Base-by-base conservation (phyloP, 1,284 basidiomycete genomes). In the Fomitopsis schrenkii region DNA sequence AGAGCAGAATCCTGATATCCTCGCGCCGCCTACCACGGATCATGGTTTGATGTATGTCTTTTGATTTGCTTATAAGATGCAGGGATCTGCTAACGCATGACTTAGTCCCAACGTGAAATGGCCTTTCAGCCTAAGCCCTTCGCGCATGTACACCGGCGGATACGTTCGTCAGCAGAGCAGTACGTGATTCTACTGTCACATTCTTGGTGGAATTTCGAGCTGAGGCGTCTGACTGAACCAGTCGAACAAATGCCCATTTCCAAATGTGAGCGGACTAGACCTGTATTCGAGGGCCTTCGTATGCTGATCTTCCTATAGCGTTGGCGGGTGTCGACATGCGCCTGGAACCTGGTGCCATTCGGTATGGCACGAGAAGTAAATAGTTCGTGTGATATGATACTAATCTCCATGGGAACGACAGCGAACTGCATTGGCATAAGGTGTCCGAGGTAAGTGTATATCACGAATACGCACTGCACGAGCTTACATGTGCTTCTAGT, bases 381-480 rank as follows among this genome's bases (percentile, higher is more conserved):
- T 6, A 1, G 9, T 40, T 10, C 12, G 3, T 14, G 38, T 10
- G 38, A 8, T 40, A 10, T 40, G 12, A 15, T 15, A 15, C 38
- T 40, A 14, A 40, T 52, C 28, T 30, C 41, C 10, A 26, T 28
- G 59, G 28, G 6, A 10, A 4, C 2, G 17, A 26, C 45, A 87
- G 87, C 22, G 88, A 91, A 69, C 77, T 91, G 9, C 88, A 90
- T 68, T 90, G 88, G 88, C 88, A 91, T 70, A 82, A 77, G 62
- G 85, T 82, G 5, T 75, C 82, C 46, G 89, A 91, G 77, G 85
- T 85, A 68, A 62, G 74, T 65, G 4, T 22, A 22, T 44, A 26
- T 15, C 42, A 38, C 22, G 36, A 15, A 40, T 40, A 40, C 2
- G 38, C 38, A 15, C 19, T 15, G 22, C 52, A 10, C n/a, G 17